Conservation (phyloP, 805 yeast species). For the Kodamaea fukazawae region DNA sequence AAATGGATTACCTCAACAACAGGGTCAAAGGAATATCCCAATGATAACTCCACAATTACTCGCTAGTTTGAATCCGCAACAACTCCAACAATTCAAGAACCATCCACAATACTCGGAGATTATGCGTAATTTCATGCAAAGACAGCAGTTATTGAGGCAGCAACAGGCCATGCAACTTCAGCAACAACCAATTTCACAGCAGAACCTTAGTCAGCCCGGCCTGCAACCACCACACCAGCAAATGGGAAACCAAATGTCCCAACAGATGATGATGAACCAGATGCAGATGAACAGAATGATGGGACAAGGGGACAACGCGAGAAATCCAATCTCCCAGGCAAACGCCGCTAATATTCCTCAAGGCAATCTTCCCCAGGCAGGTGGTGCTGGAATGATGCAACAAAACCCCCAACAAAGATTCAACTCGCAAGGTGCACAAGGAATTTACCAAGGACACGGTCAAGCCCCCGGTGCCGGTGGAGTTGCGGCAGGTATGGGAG, state of each 20-base stretch:
- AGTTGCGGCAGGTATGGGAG: background rate
- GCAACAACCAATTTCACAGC: background rate
- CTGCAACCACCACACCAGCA: background rate
- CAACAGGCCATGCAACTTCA: constrained; percentile 16
- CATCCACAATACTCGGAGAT: constrained; percentile 44
- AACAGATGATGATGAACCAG: constrained; percentile 7
- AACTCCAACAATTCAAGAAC: constrained; percentile 39
- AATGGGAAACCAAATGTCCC: constrained; percentile 2
- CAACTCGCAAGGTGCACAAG: constrained; percentile 3
- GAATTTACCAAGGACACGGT: constrained; percentile 10
- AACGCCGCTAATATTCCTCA: background rate
- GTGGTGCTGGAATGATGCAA: constrained; percentile 2
- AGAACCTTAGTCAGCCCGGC: background rate
- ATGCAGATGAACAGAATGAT: constrained; percentile 1
- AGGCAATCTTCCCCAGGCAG: constrained; percentile 1
- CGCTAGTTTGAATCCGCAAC: constrained; percentile 38
- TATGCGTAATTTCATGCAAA: constrained; percentile 38
- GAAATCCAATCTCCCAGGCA: background rate
- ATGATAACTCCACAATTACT: constrained; percentile 25
- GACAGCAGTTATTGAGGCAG: constrained; percentile 39
- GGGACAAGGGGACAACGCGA: constrained; percentile 1
- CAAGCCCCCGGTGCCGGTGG: constrained; percentile 8
- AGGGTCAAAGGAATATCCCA: constrained; percentile 19
- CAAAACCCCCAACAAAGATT: background rate
- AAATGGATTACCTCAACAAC: constrained; percentile 8